Evolutionary conservation across 2,329 filamentous ascomycete species (phyloP).

Genomic region (Septoria petroselini): DNA sequence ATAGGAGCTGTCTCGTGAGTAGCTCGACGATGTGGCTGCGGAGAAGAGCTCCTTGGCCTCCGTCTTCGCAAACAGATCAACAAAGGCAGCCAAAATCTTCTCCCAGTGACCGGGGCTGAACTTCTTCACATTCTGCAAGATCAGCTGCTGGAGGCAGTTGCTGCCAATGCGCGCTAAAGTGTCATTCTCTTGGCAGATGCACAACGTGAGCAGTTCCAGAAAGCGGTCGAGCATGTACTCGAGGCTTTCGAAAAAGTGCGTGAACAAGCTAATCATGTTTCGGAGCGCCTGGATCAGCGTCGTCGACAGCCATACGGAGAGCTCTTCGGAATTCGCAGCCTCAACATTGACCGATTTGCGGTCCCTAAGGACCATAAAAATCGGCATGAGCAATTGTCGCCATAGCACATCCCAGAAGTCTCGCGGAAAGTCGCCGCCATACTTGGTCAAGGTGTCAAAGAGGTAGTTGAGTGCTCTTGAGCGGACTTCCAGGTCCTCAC

Average conservation of each 20-base stretch:
- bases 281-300: constrained; percentile 98
- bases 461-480: constrained; percentile 88
- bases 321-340: constrained; percentile 89
- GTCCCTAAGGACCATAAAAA: constrained; percentile 96
- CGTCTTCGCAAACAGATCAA: constrained; percentile 89
- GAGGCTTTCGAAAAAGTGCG: constrained; percentile 93
- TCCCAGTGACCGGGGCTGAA: constrained; percentile 85
- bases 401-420: constrained; percentile 99
- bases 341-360: constrained; percentile 89
- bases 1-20: constrained; percentile 29
- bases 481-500: constrained; percentile 93
- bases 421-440: constrained; percentile 84
- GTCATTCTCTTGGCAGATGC: constrained; percentile 98
- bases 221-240: constrained; percentile 99
- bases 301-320: constrained; percentile 97
- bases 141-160: constrained; percentile 95
- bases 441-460: constrained; percentile 86
- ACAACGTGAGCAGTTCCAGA: constrained; percentile 86
- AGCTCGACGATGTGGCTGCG: constrained; percentile 56
- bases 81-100: constrained; percentile 92
- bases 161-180: constrained; percentile 97
- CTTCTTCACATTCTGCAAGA: constrained; percentile 92
- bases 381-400: constrained; percentile 94
- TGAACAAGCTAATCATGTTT: constrained; percentile 98
- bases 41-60: constrained; percentile 95